phyloP scores from a whole-genome alignment of 176 grass and related monocot genomes.

The Aechmea fasciata region DNA sequence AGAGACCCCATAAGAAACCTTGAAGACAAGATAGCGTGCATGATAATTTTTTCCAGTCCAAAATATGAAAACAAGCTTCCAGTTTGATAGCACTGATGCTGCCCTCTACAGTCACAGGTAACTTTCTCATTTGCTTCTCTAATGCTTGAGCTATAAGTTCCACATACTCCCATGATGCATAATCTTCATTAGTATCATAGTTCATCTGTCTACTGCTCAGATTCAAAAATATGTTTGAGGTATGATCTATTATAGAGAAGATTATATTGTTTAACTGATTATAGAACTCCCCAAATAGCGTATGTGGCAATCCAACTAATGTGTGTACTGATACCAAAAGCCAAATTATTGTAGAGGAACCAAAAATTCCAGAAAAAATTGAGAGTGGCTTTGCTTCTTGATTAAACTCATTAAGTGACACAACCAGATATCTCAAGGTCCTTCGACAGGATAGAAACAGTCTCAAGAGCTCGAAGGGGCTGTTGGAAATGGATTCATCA shows the following conservation, averaged over 20 bases:
- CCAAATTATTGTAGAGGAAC: slow-evolving; percentile 47
- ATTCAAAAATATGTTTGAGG: slow-evolving; percentile 65
- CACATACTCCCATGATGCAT: slow-evolving; percentile 34
- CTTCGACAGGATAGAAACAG: slow-evolving; percentile 76
- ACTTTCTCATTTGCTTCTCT: slow-evolving; percentile 27
- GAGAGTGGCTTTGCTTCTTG: slow-evolving; percentile 32
- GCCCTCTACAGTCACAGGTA: slow-evolving; percentile 40
- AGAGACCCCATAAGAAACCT: slow-evolving; percentile 77
- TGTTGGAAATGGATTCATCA: slow-evolving; percentile 34
- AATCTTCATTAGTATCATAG: slow-evolving; percentile 28
- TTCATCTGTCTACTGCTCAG: slow-evolving; percentile 34
- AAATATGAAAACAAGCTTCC: slow-evolving; percentile 35
- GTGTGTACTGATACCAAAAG: slow-evolving; percentile 59
- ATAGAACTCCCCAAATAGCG: slow-evolving; percentile 37
- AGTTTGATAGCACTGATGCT: slow-evolving; percentile 38
- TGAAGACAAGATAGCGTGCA: slow-evolving; percentile 68
- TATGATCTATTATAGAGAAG: slow-evolving; percentile 68
- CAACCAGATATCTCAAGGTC: slow-evolving; percentile 63
- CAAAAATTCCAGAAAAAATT: slow-evolving; percentile 31
- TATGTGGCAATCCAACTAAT: slow-evolving; percentile 31
- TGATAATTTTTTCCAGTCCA: slow-evolving; percentile 41
- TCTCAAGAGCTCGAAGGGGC: slow-evolving; percentile 35
- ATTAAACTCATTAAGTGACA: slow-evolving; percentile 36
- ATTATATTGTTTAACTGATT: slow-evolving; percentile 42
- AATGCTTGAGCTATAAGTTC: slow-evolving; percentile 58